These are phyloP conservation scores for Apiospora hydei DNA, from an alignment of 2,329 filamentous ascomycete species.

Conservation along the genomic window DNA sequence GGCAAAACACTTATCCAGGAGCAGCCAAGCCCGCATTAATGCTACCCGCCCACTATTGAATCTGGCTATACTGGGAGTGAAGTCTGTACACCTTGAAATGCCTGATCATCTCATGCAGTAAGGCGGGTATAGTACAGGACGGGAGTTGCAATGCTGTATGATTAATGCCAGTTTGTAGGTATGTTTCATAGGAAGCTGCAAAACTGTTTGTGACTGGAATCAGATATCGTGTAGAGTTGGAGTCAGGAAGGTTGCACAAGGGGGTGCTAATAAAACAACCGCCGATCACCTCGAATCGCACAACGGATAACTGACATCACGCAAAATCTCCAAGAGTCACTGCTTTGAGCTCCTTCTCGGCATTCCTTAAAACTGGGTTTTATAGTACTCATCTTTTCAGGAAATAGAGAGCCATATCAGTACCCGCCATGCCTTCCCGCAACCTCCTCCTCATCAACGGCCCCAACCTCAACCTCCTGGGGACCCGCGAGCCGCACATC, in stretches of 20 bases:
- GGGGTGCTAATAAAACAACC: neutral
- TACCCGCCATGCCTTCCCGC: slow-evolving; percentile 31
- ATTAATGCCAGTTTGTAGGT: neutral
- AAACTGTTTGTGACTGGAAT: neutral
- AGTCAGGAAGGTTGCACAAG: neutral
- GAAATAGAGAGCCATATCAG: neutral
- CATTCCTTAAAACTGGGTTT: neutral
- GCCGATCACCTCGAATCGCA: neutral
- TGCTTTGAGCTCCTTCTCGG: neutral
- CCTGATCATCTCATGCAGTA: neutral
- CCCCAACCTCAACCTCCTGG: slow-evolving; percentile 84
- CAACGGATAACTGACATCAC: neutral
- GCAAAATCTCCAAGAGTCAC: neutral
- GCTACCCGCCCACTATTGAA: neutral
- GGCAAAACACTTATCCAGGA: slow-evolving; percentile 4
- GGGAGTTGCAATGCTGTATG: neutral
- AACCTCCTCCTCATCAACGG: slow-evolving; percentile 78
- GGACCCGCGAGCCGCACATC: slow-evolving; percentile 74
- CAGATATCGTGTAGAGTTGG: neutral
- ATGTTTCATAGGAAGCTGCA: neutral
- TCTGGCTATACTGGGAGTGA: neutral
- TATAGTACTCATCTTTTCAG: neutral
- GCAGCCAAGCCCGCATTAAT: neutral
- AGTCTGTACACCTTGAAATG: neutral
- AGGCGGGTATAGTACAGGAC: neutral